Evolutionary conservation across 352 stramenopile genomes (phyloP), one percentile per base, ranked within the genome.

Genomic region (Phytophthora niederhauseri): DNA sequence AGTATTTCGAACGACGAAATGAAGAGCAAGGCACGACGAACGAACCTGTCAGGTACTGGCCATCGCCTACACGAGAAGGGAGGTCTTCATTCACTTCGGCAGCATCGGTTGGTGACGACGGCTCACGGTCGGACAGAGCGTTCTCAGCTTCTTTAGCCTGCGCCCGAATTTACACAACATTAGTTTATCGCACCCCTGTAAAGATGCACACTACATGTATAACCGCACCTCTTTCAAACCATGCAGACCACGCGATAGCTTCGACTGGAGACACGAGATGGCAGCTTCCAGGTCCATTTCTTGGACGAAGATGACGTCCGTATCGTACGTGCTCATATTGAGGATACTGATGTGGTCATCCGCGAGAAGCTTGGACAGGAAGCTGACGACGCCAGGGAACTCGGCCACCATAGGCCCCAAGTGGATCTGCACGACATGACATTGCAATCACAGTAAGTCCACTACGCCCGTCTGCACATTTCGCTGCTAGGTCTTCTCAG

Each of bases 301-400:
- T 77, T 93, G 87, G 9, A 96, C 85, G 65, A 94, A 94, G 55
- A 96, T 96, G 56, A 96, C 89, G 70, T 96, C 88, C 8, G 88
- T 96, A 57, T 96, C 88, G 83, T 93, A 96, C 1, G 86, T 94
- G 76, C 88, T 96, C 88, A 96, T 94, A 73, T 96, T 96, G 76
- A 96, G 85, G 64, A 96, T 96, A 85, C 86, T 94, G 62, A 96
- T 96, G 38, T 86, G 72, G 62, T 93, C 86, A 58, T 93, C 84
- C 0, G 88, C 88, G 11, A 96, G 72, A 34, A 94, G 66, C 62
- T 93, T 93, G 41, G 88, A 96, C 24, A 96, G 64, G 57, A 96
- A 96, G 65, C 87, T 93, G 61, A 95, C 80, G 41, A 96, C 78
- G 17, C 88, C 88, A 3, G 88, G 88, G 62, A 96, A 96, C 62